Evolutionary conservation across 73 alveolate genomes (phyloP).

Genomic region (Tetrahymena malaccensis): DNA sequence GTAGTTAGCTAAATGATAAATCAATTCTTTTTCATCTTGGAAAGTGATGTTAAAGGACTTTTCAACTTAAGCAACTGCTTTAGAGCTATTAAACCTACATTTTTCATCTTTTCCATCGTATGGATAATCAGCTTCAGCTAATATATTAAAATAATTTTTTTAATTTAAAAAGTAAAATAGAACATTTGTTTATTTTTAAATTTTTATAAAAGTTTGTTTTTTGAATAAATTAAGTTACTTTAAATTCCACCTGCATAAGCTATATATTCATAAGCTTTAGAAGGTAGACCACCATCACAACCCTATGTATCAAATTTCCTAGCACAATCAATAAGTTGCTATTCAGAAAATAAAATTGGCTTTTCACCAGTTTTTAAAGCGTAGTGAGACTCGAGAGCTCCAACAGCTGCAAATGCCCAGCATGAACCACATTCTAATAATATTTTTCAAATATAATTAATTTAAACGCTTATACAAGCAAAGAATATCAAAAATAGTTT

Average conservation of each 20-base stretch:
- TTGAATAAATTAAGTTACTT: neutral
- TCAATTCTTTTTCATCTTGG: neutral
- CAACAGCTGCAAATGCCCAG: constrained; percentile 79
- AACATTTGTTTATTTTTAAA: too few relatives aligned
- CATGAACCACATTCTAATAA: constrained; percentile 67
- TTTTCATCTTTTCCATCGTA: neutral
- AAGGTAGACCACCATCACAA: constrained; percentile 72
- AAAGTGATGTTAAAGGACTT: neutral
- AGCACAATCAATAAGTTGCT: constrained; percentile 76
- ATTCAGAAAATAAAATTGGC: constrained; percentile 49
- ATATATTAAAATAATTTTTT: too few relatives aligned
- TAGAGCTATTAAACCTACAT: neutral
- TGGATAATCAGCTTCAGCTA: neutral
- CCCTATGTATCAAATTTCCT: constrained; percentile 16
- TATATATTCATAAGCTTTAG: constrained; percentile 49
- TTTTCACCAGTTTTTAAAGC: constrained; percentile 34
- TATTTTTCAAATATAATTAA: neutral
- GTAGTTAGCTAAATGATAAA: neutral
- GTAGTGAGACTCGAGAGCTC: constrained; percentile 77
- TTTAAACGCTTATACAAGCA: too few relatives aligned
- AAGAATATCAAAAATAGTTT: too few relatives aligned
- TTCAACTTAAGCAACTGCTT: neutral
- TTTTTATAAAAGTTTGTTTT: too few relatives aligned
- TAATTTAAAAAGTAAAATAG: too few relatives aligned
- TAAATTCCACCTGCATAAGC: neutral